Base-by-base conservation (phyloP, 2,329 filamentous ascomycete genomes). In the Colletotrichum lini region DNA sequence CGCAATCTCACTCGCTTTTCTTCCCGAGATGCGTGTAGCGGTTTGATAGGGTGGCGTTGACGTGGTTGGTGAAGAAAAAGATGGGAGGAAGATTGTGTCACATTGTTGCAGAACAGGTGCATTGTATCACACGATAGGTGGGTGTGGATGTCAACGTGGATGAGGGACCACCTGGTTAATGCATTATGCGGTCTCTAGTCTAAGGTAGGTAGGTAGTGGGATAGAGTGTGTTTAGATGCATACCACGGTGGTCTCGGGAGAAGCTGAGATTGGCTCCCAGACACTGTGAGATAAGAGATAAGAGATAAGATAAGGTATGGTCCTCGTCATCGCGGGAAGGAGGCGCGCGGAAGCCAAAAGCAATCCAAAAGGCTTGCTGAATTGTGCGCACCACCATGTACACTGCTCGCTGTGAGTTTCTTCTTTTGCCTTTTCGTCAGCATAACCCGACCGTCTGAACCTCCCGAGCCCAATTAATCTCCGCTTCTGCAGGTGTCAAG, bases 71-170 rank as follows among this genome's bases (percentile, higher is more conserved):
- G 57, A 67, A 63, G 52, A 71, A 52, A 45, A n/a, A 16, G 65
- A 62, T 58, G 38, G 57, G 64, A 58, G 50, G 57, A 30, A 59
- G 44, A 64, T 53, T 49, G 64, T 71, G 57, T 71, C 57, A 67
- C 68, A 58, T 63, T 68, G 64, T 62, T 71, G 65, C 67, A 71
- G 65, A 71, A 67, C 21, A 58, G 64, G 44, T 71, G 64, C 57
- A 68, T 59, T 63, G 64, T 52, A 63, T 52, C 47, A 38, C 47
- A 53, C 12, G 18, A n/a, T 67, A 30, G 58, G 42, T 53, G 10
- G 44, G 52, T 30, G 21, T 9, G 42, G 56, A 42, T 30, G 47
- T 47, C 30, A 30, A 30, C 7, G 18, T 45, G 45, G 50, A 66
- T 47, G 50, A 42, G 35, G 57, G 35, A 30, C 18, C 40, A 40